phyloP scores from a whole-genome alignment of 768 basidiomycete genomes.

The Lactarius indigo region DNA sequence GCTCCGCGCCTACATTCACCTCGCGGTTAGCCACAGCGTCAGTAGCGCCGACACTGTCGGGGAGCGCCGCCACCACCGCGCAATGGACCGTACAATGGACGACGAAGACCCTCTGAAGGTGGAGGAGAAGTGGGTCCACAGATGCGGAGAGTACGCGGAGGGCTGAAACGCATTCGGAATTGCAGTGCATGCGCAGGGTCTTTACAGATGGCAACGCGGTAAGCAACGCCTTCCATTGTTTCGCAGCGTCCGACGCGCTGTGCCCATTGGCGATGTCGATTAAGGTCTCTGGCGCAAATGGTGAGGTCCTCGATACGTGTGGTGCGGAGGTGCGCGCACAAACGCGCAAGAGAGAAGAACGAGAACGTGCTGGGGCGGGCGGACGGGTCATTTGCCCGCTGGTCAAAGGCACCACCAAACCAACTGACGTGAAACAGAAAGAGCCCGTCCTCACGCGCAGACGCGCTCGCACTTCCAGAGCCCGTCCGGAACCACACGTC shows the following conservation, averaged over 20 bases:
- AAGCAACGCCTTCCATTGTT: background rate
- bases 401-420: background rate
- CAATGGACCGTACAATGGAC: background rate
- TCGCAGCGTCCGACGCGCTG: background rate
- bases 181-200: background rate
- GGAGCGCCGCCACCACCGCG: background rate
- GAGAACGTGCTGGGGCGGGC: background rate
- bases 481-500: background rate
- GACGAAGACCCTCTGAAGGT: slow-evolving; percentile 7
- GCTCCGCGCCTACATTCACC: background rate
- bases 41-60: background rate
- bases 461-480: background rate
- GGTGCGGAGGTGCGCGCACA: slow-evolving; percentile 2
- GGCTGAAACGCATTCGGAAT: background rate
- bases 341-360: slow-evolving; percentile 7
- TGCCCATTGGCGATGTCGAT: no score
- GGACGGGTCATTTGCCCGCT: no score
- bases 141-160: background rate
- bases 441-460: background rate
- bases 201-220: background rate
- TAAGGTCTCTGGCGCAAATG: background rate
- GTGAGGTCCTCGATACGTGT: background rate
- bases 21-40: background rate
- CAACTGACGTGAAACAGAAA: slow-evolving; percentile 9
- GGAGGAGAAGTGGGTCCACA: background rate